Base-by-base conservation (phyloP, 2,329 filamentous ascomycete species). In the Alternaria alternata region DNA sequence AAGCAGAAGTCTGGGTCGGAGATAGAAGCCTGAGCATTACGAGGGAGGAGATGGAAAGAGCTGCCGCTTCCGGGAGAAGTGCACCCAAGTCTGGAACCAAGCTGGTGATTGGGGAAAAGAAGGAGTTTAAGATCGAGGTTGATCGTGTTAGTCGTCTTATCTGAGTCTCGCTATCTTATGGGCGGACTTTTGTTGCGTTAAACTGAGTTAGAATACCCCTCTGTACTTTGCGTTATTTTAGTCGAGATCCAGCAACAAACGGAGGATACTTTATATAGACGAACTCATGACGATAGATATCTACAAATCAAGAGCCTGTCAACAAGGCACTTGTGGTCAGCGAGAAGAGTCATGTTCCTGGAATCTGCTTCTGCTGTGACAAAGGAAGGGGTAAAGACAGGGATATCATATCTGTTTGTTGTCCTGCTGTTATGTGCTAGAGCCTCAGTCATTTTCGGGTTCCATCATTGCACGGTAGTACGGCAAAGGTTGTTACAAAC, bases 51-150 rank as follows among this genome's bases (percentile, higher is more conserved):
- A 56, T 66, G 8, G 44, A 57, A 20, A 51, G 26, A 54, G n/a
- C 46, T 12, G 5, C 34, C 44, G 36, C 34, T 18, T 14, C 34
- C 38, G 14, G 24, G 14, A 26, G 34, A 12, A 39, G 44, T 26
- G 43, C 36, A 14, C 38, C 20, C 46, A 46, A 63, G 61, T 46
- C 60, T 60, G 5, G 66, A 65, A 36, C 71, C 54, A 62, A 62
- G 24, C 38, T 74, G 55, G 68, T 75, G 16, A 75, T 77, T 39
- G 69, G 63, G 20, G 76, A 76, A 54, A 70, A 66, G 53, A 73
- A 70, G n/a, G 72, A 73, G 9, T 65, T 77, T 36, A 72, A 62
- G 51, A 65, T 77, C 6, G 72, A 77, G 52, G 63, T 65, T 11
- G 71, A 71, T 59, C 59, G 64, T 4, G 71, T 62, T 16, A 71